Base-by-base conservation (phyloP, 352 stramenopile species). In the Peronospora belbahrii region DNA sequence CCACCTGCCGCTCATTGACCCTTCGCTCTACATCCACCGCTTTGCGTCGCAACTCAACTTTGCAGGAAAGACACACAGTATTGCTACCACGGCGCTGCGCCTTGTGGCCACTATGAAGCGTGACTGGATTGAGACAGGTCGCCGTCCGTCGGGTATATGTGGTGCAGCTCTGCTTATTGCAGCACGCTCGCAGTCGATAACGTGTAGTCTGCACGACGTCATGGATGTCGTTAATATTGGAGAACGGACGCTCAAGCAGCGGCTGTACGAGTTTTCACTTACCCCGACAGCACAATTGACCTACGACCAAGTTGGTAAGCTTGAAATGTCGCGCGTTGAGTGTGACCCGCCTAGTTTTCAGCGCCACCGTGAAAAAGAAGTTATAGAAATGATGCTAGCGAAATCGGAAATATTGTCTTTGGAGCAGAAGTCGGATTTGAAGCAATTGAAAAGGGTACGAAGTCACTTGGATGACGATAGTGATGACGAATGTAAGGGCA, bases 41-140 rank as follows among this genome's bases (percentile, higher is more conserved):
- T 99, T 99, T 68, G 96, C 96, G 0, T 96, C 90, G 43, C 94
- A 99, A 74, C 81, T 99, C 33, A 96, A 98, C 45, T 92, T 99
- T 30, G 95, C 95, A 15, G 84, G 95, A 18, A 91, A 91, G 59
- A 93, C 82, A 22, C 83, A 96, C 55, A 85, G 74, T 38, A 97
- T 99, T 17, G 83, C 93, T 4, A 92, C 96, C 19, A 98, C 95
- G 10, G 93, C 95, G 19, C 67, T 99, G 13, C 90, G 95, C 15
- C 63, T 99, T 11, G 94, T 98, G 4, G 92, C 84, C 11, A 86
- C 93, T 14, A 98, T 99, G 95, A 98, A 98, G 71, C 85, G 96
- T 52, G 96, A 99, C 75, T 99, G 97, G 97, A 99, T 99, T 48
- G 90, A 98, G 34, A 96, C 91, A 2, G 97, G 97, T 11, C 84